Evolutionary conservation across 2,329 filamentous ascomycete genomes (phyloP).

Genomic region (Trichoderma semiorbis): DNA sequence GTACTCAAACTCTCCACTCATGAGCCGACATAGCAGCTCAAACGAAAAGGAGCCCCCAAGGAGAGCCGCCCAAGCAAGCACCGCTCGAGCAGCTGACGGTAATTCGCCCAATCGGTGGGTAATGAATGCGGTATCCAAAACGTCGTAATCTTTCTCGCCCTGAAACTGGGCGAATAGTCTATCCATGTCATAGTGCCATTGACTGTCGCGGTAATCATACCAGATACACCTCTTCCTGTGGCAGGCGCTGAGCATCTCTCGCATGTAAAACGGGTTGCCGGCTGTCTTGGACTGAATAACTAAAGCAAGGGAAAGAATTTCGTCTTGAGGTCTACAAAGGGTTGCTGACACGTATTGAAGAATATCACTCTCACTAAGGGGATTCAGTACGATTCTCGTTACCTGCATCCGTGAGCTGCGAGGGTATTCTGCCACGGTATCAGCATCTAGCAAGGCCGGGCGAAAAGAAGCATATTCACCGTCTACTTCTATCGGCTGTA

Average conservation of each 20-base stretch:
- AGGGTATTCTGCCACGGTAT: conserved; percentile 37
- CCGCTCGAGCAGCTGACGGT: conserved; percentile 67
- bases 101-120: conserved; percentile 73
- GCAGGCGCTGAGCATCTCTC: conserved; percentile 85
- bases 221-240: conserved; percentile 84
- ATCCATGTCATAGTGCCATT: conserved; percentile 84
- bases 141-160: conserved; percentile 72
- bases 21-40: conserved; percentile 69
- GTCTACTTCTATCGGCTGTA: conserved; percentile 53
- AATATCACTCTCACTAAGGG: conserved; percentile 76
- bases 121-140: conserved; percentile 80
- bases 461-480: conserved; percentile 32
- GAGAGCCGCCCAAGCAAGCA: conserved; percentile 83
- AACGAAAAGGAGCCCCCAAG: conserved; percentile 84
- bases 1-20: conserved; percentile 67
- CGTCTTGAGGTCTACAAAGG: conserved; percentile 68
- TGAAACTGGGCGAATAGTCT: conserved; percentile 82
- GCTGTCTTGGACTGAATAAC: conserved; percentile 86
- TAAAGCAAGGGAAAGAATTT: conserved; percentile 72
- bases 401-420: conserved; percentile 51
- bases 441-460: conserved; percentile 20
- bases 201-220: conserved; percentile 80
- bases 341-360: conserved; percentile 79
- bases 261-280: conserved; percentile 87
- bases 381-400: conserved; percentile 68